Evolutionary conservation across 1,284 basidiomycete species (phyloP).

Genomic region (Irpex sp.): DNA sequence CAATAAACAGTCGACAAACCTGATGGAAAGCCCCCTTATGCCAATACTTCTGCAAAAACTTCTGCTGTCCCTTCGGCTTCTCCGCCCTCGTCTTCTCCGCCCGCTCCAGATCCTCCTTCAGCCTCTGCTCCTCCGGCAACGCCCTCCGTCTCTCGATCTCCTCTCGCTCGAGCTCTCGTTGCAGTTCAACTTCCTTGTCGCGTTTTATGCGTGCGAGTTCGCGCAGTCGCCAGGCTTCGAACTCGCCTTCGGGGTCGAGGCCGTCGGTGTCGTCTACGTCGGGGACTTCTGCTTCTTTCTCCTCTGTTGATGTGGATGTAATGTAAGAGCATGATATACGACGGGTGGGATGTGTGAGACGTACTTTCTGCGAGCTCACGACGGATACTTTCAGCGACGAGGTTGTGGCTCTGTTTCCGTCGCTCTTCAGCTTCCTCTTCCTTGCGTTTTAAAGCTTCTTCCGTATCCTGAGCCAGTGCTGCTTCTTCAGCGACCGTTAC

Average conservation of each 20-base stretch:
- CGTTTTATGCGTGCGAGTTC: slow-evolving; percentile 89
- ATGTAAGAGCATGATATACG: not conserved
- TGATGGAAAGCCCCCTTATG: slow-evolving; percentile 99
- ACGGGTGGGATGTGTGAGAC: slow-evolving; percentile 19
- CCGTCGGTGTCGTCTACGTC: slow-evolving; percentile 97
- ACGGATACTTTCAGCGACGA: slow-evolving; percentile 84
- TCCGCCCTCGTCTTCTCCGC: slow-evolving; percentile 77
- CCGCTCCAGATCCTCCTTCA: slow-evolving; percentile 85
- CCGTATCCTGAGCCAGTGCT: slow-evolving; percentile 57
- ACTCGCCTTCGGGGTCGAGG: slow-evolving; percentile 85
- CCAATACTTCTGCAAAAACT: slow-evolving; percentile 97
- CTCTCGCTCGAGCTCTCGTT: slow-evolving; percentile 76
- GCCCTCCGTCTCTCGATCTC: slow-evolving; percentile 89
- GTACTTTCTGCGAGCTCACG: slow-evolving; percentile 80
- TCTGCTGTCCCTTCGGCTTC: slow-evolving; percentile 84
- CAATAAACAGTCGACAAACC: no score
- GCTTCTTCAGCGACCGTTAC: slow-evolving; percentile 64
- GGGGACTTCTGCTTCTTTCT: slow-evolving; percentile 75
- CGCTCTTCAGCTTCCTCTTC: slow-evolving; percentile 70
- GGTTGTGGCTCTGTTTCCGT: slow-evolving; percentile 73
- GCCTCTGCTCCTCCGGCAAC: slow-evolving; percentile 85
- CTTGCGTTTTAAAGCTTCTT: slow-evolving; percentile 58
- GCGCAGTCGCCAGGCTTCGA: slow-evolving; percentile 92
- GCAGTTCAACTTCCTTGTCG: slow-evolving; percentile 81
- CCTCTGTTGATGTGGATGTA: slow-evolving; percentile 47